These are phyloP conservation scores for Neobulgaria alba DNA, from an alignment of 2,329 filamentous ascomycete genomes.

Conservation along the genomic window DNA sequence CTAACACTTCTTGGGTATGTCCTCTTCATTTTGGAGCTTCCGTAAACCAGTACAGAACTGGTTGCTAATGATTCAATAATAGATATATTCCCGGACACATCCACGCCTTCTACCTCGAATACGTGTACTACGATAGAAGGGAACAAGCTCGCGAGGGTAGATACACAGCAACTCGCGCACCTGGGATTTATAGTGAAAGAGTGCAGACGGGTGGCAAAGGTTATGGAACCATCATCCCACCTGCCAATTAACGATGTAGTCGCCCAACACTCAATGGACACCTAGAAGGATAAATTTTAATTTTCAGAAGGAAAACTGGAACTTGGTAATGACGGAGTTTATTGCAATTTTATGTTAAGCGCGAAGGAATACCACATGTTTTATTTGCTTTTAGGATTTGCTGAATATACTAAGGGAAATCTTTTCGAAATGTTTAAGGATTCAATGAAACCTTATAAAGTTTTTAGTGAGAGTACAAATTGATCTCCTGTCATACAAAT, in stretches of 20 bases:
- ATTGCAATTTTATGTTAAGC: too few species aligned
- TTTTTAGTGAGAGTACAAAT: too few species aligned
- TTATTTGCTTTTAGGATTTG: too few species aligned
- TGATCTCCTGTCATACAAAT: too few species aligned
- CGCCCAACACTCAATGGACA: too few species aligned
- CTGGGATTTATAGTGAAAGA: slow-evolving; percentile 63
- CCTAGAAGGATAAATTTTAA: background rate
- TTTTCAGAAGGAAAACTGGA: too few species aligned
- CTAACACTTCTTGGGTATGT: slow-evolving; percentile 32
- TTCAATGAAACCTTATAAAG: too few species aligned
- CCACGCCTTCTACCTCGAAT: slow-evolving; percentile 43
- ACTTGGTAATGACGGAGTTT: too few species aligned
- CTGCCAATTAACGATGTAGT: slow-evolving; percentile 15
- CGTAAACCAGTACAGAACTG: background rate
- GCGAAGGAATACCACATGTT: too few species aligned
- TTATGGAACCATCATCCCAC: slow-evolving; percentile 38
- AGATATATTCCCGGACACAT: slow-evolving; percentile 29
- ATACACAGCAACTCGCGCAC: slow-evolving; percentile 45
- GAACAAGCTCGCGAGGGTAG: slow-evolving; percentile 53
- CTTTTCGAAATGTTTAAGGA: too few species aligned
- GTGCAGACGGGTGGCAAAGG: slow-evolving; percentile 63
- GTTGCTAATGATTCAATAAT: slow-evolving; percentile 29
- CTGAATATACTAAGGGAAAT: too few species aligned
- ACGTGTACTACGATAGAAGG: slow-evolving; percentile 70
- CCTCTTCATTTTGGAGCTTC: background rate